Evolutionary conservation across 306 rosid genomes (phyloP).

Genomic region (Cucurbita argyrosperma): DNA sequence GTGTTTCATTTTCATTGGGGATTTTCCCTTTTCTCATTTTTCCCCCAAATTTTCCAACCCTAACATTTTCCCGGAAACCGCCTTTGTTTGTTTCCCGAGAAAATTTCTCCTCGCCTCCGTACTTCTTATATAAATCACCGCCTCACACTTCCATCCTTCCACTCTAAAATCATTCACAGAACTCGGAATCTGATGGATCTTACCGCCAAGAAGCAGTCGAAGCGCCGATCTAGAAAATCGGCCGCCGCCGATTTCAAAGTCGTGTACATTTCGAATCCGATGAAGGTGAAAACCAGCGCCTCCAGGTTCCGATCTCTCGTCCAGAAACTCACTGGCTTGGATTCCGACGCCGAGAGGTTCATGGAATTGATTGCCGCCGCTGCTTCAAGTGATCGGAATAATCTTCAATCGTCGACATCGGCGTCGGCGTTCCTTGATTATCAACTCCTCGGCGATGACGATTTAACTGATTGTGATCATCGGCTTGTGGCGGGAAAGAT

Average conservation of each 20-base stretch:
- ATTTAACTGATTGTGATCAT: background rate
- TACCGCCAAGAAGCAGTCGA: slow-evolving; percentile 16
- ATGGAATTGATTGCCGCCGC: slow-evolving; percentile 13
- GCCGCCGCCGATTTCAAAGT: slow-evolving; percentile 26
- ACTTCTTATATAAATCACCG: slow-evolving; percentile 5
- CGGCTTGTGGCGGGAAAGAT: background rate
- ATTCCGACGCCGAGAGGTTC: slow-evolving; percentile 52
- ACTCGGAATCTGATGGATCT: slow-evolving; percentile 1
- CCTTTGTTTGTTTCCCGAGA: slow-evolving; percentile 14
- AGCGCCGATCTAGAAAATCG: slow-evolving; percentile 19
- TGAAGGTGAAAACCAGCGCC: slow-evolving; percentile 67
- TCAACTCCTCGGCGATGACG: background rate
- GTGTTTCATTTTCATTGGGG: background rate
- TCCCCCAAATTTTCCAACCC: background rate
- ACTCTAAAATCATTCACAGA: background rate
- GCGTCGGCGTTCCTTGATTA: background rate
- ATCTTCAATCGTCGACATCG: background rate
- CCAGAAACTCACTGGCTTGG: slow-evolving; percentile 70
- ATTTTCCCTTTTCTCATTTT: background rate
- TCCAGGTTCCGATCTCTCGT: slow-evolving; percentile 73
- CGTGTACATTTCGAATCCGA: slow-evolving; percentile 70
- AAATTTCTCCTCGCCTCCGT: background rate
- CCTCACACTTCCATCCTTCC: background rate
- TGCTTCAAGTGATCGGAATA: background rate
- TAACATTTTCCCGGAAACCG: slow-evolving; percentile 27